phyloP scores from a whole-genome alignment of 164 flowering plant species.

The Berberis vulgaris region DNA sequence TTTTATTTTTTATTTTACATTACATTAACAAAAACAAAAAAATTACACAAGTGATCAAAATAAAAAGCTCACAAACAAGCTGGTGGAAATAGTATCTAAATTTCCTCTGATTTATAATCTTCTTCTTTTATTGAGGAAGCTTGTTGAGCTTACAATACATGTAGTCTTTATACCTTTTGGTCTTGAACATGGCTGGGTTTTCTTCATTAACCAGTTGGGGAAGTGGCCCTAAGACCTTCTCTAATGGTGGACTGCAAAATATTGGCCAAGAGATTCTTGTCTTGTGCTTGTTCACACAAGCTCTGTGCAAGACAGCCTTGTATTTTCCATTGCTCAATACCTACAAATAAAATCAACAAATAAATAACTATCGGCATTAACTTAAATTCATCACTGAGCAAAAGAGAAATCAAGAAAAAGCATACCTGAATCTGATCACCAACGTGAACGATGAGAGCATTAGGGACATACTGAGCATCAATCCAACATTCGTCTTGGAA shows the following conservation, averaged over 20 bases:
- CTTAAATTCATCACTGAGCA: no score
- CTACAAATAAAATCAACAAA: slow-evolving; percentile 17
- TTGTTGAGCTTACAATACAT: slow-evolving; percentile 68
- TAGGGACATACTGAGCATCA: slow-evolving; percentile 24
- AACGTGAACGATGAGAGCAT: slow-evolving; percentile 29
- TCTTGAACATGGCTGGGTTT: slow-evolving; percentile 50
- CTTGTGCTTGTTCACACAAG: slow-evolving; percentile 47
- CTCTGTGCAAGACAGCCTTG: slow-evolving; percentile 43
- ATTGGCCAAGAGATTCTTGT: slow-evolving; percentile 64
- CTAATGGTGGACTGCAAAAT: slow-evolving; percentile 47
- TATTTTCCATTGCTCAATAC: slow-evolving; percentile 53
- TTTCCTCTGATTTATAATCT: no score
- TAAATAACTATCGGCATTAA: neutral
- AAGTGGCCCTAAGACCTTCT: slow-evolving; percentile 49
- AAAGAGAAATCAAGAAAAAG: neutral
- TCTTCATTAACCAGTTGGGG: slow-evolving; percentile 43
- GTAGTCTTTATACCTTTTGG: slow-evolving; percentile 57
- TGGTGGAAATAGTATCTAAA: no score
- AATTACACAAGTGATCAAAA: no score
- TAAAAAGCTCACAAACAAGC: no score
- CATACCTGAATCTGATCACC: slow-evolving; percentile 38
- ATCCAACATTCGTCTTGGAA: slow-evolving; percentile 28
- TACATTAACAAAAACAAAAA: no score
- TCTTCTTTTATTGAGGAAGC: slow-evolving; percentile 40
- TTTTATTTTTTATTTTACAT: no score